A percentile compares a stretch with the other conserved stretches of the same genome.
Conservation (phyloP, 1,284 basidiomycete genomes). For the Cerioporus squamosus region DNA sequence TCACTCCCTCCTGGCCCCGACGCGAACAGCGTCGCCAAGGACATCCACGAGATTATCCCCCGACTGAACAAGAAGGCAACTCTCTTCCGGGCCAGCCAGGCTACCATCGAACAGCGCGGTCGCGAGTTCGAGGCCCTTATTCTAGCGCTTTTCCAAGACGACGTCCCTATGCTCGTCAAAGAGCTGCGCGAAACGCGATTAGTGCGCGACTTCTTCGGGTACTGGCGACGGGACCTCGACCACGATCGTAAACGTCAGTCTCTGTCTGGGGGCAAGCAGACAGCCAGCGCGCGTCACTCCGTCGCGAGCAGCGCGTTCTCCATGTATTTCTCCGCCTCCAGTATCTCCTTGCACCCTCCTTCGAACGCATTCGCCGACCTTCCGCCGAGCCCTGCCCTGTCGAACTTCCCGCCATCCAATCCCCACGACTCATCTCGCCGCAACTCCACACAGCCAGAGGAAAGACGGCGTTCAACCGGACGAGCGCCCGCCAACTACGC, state of each 20-base stretch:
- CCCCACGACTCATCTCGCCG: conserved; percentile 8
- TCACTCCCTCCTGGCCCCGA: conserved; percentile 84
- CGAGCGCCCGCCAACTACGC: conserved; percentile 15
- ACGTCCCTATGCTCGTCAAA: conserved; percentile 64
- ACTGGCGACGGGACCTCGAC: conserved; percentile 74
- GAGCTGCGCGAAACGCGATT: conserved; percentile 63
- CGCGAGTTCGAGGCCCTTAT: conserved; percentile 63
- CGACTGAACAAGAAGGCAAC: conserved; percentile 71
- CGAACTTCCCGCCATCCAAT: conserved; percentile 2
- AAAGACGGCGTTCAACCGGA: conserved; percentile 12
- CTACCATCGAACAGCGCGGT: conserved; percentile 66
- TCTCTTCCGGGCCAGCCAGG: conserved; percentile 69
- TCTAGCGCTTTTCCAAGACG: conserved; percentile 56
- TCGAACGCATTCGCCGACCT: conserved; percentile 44
- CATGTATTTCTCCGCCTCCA: conserved; percentile 56
- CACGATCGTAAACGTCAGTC: conserved; percentile 45
- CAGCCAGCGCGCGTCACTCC: conserved; percentile 28
- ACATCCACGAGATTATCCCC: conserved; percentile 69
- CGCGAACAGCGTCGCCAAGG: conserved; percentile 66
- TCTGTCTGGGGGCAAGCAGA: conserved; percentile 6
- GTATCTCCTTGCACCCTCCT: conserved; percentile 38
- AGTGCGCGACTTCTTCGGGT: conserved; percentile 76
- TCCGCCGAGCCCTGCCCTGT: conserved; percentile 26
- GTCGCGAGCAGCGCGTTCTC: conserved; percentile 52
- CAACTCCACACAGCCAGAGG: conserved; percentile 10